These are phyloP conservation scores for Vicia faba DNA, from an alignment of 306 rosid genomes.

Conservation along the genomic window DNA sequence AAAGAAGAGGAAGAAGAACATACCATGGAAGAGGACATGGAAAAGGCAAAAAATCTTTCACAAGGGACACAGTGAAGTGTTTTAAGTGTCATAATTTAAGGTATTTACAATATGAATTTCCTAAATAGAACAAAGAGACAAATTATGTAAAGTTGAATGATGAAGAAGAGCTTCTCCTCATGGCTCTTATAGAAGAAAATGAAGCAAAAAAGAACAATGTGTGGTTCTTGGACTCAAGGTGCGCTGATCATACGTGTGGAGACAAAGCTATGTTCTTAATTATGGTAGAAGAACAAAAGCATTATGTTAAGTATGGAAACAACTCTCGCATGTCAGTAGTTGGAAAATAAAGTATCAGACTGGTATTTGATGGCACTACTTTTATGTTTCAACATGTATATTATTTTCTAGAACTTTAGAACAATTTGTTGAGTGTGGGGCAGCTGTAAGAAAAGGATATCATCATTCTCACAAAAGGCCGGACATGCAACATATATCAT, in stretches of 20 bases:
- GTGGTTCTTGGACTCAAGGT: constrained; percentile 11
- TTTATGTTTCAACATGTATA: neutral
- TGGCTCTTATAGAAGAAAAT: neutral
- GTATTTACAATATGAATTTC: too few species aligned
- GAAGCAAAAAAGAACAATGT: neutral
- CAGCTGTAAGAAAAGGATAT: neutral
- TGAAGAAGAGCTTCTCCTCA: neutral
- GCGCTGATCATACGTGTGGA: neutral
- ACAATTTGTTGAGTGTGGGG: neutral
- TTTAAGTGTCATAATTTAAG: too few species aligned
- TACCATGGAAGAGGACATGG: neutral
- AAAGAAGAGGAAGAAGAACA: too few species aligned
- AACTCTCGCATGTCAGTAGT: neutral
- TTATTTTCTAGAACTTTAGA: neutral
- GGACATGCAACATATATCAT: neutral
- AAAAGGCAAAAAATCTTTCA: neutral
- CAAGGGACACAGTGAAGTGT: too few species aligned
- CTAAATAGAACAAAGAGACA: too few species aligned
- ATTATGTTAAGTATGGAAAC: neutral
- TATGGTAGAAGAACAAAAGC: neutral
- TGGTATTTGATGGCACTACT: neutral
- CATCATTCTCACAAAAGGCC: neutral
- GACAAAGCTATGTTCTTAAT: neutral
- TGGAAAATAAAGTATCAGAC: neutral
- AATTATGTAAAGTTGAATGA: too few species aligned